Percentiles rank a stretch among this genome's conserved stretches.
Conservation (phyloP, 2,329 filamentous ascomycete genomes). For the Aspergillus chevalieri region DNA sequence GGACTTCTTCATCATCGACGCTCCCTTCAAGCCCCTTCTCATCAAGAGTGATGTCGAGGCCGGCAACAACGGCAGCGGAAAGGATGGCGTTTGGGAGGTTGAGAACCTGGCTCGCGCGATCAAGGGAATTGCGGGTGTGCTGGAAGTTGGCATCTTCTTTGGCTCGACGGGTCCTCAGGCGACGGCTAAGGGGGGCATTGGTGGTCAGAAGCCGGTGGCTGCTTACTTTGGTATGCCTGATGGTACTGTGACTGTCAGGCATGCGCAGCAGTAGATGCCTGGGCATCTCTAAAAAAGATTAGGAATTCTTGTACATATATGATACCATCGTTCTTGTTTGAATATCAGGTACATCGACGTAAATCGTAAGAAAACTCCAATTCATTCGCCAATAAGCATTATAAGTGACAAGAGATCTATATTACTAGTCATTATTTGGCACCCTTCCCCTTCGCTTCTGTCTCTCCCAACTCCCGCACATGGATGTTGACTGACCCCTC, state of each 20-base stretch:
- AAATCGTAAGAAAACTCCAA: conserved; percentile 1
- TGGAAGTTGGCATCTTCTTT: conserved; percentile 87
- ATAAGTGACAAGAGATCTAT: conserved; percentile 8
- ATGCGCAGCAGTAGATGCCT: conserved; percentile 23
- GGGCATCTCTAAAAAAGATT: background rate
- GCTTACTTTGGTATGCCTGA: conserved; percentile 92
- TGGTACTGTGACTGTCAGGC: conserved; percentile 57
- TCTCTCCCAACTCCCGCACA: conserved; percentile 76
- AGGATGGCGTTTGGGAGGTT: conserved; percentile 72
- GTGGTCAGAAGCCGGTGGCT: conserved; percentile 84
- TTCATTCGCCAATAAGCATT: conserved; percentile 9
- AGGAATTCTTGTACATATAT: conserved; percentile 3
- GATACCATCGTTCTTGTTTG: conserved; percentile 10
- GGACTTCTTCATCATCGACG: conserved; percentile 84
- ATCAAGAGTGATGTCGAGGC: conserved; percentile 52
- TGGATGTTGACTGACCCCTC: conserved; percentile 70
- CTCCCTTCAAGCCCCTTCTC: conserved; percentile 71
- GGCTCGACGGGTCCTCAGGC: conserved; percentile 71
- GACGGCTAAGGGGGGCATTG: conserved; percentile 53
- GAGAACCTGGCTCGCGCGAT: conserved; percentile 66
- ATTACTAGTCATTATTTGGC: conserved; percentile 49
- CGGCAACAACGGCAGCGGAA: conserved; percentile 48
- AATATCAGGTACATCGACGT: background rate
- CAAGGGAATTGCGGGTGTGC: conserved; percentile 75
- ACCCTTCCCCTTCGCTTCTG: conserved; percentile 80